phyloP scores from a whole-genome alignment of 2,329 filamentous ascomycete genomes.

The Diaporthe sp. region DNA sequence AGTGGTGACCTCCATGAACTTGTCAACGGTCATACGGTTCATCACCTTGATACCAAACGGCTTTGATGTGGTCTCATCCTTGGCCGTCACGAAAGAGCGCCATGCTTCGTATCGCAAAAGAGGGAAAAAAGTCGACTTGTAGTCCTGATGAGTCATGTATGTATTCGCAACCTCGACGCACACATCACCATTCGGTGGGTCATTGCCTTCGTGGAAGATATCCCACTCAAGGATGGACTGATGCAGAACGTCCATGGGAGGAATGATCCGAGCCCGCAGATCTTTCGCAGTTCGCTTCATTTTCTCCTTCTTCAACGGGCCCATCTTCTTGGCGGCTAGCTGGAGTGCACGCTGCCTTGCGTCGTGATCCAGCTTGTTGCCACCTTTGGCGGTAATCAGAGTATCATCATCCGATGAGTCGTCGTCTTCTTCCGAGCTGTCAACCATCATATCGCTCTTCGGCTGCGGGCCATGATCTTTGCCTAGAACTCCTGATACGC shows the following conservation, averaged over 20 bases:
- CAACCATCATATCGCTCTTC: conserved; percentile 92
- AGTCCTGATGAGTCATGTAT: conserved; percentile 81
- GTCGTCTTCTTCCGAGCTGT: conserved; percentile 81
- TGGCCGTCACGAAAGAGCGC: conserved; percentile 91
- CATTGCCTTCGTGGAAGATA: conserved; percentile 89
- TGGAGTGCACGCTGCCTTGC: conserved; percentile 46
- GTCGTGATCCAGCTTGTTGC: conserved; percentile 54
- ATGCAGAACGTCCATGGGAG: conserved; percentile 88
- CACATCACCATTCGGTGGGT: conserved; percentile 81
- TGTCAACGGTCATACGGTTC: conserved; percentile 90
- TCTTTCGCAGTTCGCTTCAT: conserved; percentile 88
- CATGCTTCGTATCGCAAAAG: conserved; percentile 93
- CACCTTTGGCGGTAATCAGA: conserved; percentile 49
- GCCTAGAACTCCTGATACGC: conserved; percentile 76
- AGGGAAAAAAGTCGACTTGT: conserved; percentile 91
- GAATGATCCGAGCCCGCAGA: conserved; percentile 91
- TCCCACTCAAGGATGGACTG: conserved; percentile 93
- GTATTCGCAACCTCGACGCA: conserved; percentile 83
- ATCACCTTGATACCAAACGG: conserved; percentile 89
- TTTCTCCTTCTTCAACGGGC: conserved; percentile 87
- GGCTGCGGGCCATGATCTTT: conserved; percentile 83
- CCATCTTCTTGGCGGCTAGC: conserved; percentile 69
- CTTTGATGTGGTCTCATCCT: conserved; percentile 85
- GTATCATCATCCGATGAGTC: conserved; percentile 70
- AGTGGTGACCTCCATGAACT: conserved; percentile 91